Evolutionary conservation across 257 asterid species (phyloP).

Genomic region (Petrea volubilis): DNA sequence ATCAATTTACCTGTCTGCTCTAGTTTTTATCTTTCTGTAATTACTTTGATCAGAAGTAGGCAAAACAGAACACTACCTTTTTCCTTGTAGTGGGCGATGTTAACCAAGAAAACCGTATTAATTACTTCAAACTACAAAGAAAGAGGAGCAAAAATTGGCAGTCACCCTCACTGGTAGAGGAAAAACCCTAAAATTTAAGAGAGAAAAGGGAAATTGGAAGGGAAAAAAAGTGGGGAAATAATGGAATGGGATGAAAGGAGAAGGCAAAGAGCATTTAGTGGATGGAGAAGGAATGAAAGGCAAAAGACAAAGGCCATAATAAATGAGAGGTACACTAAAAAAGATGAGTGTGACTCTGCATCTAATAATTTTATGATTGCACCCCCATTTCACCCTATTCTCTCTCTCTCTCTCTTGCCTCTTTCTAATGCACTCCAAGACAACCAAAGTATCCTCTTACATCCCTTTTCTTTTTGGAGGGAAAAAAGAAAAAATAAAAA

Average conservation of each 20-base stretch:
- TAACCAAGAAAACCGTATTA: constrained; percentile 18
- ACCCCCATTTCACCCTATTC: constrained; percentile 32
- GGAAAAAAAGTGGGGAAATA: neutral
- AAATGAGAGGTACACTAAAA: constrained; percentile 65
- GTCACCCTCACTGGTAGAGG: constrained; percentile 17
- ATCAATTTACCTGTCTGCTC: constrained; percentile 23
- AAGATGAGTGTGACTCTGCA: constrained; percentile 75
- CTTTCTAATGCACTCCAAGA: constrained; percentile 29
- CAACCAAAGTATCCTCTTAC: constrained; percentile 22
- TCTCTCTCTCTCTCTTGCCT: neutral
- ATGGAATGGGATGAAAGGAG: constrained; percentile 22
- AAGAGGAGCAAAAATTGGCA: constrained; percentile 23
- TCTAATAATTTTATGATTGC: constrained; percentile 54
- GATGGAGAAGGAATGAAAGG: constrained; percentile 72
- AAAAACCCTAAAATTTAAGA: constrained; percentile 46
- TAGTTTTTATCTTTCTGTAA: constrained; percentile 17
- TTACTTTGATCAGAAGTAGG: constrained; percentile 43
- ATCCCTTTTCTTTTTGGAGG: neutral
- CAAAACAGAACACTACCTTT: constrained; percentile 39
- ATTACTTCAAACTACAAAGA: neutral
- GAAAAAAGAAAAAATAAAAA: too few relatives aligned
- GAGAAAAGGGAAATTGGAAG: constrained; percentile 15
- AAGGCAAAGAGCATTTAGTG: constrained; percentile 62
- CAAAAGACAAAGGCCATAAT: constrained; percentile 62
- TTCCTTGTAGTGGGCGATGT: constrained; percentile 23